These are phyloP conservation scores for Microbotryum silenes-acaulis DNA, from an alignment of 1,284 basidiomycete species.

Conservation along the genomic window DNA sequence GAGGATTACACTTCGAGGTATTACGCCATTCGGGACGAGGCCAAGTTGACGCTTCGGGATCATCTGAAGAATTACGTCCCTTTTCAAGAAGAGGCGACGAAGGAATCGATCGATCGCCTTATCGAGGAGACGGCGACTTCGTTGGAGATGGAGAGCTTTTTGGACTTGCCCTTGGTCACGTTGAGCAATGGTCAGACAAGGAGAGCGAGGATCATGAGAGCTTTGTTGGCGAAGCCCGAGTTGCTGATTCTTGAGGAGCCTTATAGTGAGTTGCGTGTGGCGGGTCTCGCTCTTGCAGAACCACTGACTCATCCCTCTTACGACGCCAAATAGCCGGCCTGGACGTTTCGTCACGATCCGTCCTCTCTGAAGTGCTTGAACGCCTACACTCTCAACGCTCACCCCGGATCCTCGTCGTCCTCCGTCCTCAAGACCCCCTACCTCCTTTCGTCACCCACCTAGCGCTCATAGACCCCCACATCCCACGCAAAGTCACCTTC, in stretches of 20 bases:
- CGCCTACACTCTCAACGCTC: conserved; percentile 49
- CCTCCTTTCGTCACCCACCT: conserved; percentile 77
- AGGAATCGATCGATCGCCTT: neutral
- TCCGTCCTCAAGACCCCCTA: conserved; percentile 70
- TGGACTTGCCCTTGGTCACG: conserved; percentile 74
- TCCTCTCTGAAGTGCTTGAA: conserved; percentile 54
- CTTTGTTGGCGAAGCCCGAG: conserved; percentile 61
- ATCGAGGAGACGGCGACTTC: conserved; percentile 42
- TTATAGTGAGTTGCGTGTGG: conserved; percentile 46
- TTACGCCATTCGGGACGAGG: conserved; percentile 72
- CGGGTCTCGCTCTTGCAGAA: too few species aligned
- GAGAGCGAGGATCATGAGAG: conserved; percentile 71
- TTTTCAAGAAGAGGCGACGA: neutral
- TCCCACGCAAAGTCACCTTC: conserved; percentile 45
- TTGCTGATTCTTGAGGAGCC: conserved; percentile 79
- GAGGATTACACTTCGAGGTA: conserved; percentile 86
- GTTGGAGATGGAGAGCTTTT: conserved; percentile 43
- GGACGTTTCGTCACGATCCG: conserved; percentile 50
- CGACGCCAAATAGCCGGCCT: conserved; percentile 49
- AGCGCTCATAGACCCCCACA: conserved; percentile 44
- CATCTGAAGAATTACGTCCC: conserved; percentile 44
- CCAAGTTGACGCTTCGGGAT: conserved; percentile 61
- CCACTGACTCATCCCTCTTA: too few species aligned
- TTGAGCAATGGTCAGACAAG: conserved; percentile 89
- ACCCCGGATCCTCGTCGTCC: conserved; percentile 61